A percentile compares a stretch with the other conserved stretches of the same genome.
phyloP scores from a whole-genome alignment of 1,284 basidiomycete species.

The Fomitopsis palustris region DNA sequence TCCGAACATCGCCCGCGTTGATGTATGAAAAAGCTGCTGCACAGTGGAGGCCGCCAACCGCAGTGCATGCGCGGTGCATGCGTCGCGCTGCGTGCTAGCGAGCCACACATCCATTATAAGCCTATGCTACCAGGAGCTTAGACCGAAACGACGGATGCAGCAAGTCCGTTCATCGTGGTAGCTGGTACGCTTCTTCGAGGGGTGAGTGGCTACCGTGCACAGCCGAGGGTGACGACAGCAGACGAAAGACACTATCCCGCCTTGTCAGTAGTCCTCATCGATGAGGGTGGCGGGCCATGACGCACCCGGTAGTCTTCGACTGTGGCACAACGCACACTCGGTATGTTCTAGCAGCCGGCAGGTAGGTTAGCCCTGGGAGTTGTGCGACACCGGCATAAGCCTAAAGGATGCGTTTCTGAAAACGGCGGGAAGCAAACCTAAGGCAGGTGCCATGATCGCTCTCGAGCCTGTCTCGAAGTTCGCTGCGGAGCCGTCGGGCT shows the following conservation, averaged over 20 bases:
- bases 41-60: background rate
- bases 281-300: constrained; percentile 9
- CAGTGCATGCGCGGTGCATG: background rate
- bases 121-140: background rate
- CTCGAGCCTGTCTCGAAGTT: constrained; percentile 60
- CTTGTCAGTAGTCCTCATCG: constrained; percentile 10
- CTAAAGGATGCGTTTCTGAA: background rate
- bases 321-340: constrained; percentile 35
- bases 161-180: constrained; percentile 19
- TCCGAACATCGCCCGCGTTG: constrained; percentile 14
- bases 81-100: background rate
- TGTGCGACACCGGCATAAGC: background rate
- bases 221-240: constrained; percentile 30
- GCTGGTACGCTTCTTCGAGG: constrained; percentile 29
- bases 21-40: constrained; percentile 16
- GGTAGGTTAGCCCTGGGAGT: constrained; percentile 24
- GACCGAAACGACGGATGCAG: background rate
- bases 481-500: constrained; percentile 55
- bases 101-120: constrained; percentile 17
- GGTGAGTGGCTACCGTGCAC: constrained; percentile 13
- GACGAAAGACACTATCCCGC: constrained; percentile 29
- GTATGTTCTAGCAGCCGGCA: constrained; percentile 32
- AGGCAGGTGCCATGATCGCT: constrained; percentile 60
- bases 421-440: constrained; percentile 39
- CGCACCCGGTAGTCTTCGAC: constrained; percentile 34